Base-by-base conservation (phyloP, 495 filamentous ascomycete species). In the Trichoderma gamsii region DNA sequence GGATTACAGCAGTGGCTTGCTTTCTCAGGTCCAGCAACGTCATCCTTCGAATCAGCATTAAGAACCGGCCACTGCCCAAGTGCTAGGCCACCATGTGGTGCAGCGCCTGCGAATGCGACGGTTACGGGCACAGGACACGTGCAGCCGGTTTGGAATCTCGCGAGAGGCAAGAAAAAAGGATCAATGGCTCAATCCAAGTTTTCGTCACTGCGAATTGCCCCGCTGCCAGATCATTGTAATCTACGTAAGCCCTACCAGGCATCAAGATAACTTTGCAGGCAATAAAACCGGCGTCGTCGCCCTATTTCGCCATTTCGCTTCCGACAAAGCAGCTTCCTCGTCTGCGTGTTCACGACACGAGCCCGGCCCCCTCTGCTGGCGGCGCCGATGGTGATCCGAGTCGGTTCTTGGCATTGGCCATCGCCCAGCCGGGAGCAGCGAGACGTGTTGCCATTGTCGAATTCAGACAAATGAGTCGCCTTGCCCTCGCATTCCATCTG, bases 41-140 rank as follows among this genome's bases (percentile, higher is more conserved):
- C 35, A 38, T 38, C 35, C 2, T 38, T 38, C 2, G 8, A 38
- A 6, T 6, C 35, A 38, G 35, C 35, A 38, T 38, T 2, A 5
- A 7, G 35, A 38, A 9, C 35, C 35, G 6, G 32, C 3, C 29
- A 29, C 29, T 29, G 35, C 35, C 4, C 35, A 38, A 38, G 5
- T 9, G 35, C 8, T 38, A 9, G 35, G 35, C 35, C 35, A 38
- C 35, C 35, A 38, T 7, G 49, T 7, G 9, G 8, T 23, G 8
- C 21, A 23, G 49, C 49, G 21, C 8, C 18, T 7, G 49, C 25
- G 18, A 52, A 52, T 52, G 56, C 56, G 12, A 61, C 27, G 12
- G 9, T 61, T 61, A 21, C 56, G 56, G 56, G 56, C 56, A 18
- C 25, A 32, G 25, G 56, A 61, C 56, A 61, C 56, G 56, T 61